Percentiles rank a stretch among this genome's conserved stretches.
Evolutionary conservation across 169 alveolate genomes (phyloP).

Genomic region (Theileria orientalis): DNA sequence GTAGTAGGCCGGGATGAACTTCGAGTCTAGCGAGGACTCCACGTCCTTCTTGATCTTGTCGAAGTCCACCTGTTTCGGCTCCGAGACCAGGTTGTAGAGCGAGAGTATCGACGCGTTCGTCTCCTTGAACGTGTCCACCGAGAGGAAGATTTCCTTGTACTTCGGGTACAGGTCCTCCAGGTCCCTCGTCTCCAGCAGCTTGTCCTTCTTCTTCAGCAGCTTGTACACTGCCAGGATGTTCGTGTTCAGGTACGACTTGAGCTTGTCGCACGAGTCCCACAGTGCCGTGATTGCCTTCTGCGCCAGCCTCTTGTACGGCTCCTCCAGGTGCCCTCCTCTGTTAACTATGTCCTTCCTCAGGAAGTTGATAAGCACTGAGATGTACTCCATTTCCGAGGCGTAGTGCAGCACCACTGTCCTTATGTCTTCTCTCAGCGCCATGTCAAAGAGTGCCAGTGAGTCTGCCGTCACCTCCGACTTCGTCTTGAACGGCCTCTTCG

Average conservation of each 20-base stretch:
- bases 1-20: constrained; percentile 39
- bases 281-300: constrained; percentile 73
- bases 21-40: constrained; percentile 50
- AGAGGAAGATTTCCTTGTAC: constrained; percentile 64
- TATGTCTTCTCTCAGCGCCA: constrained; percentile 64
- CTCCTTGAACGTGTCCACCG: constrained; percentile 50
- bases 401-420: constrained; percentile 65
- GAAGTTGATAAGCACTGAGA: constrained; percentile 51
- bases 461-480: constrained; percentile 33
- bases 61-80: constrained; percentile 35
- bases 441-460: constrained; percentile 60
- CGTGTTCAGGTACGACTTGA: constrained; percentile 72
- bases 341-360: constrained; percentile 52
- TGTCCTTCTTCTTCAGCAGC: constrained; percentile 79
- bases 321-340: constrained; percentile 60
- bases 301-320: constrained; percentile 54
- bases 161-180: constrained; percentile 65
- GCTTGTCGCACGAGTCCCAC: constrained; percentile 79
- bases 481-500: constrained; percentile 23
- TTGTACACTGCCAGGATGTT: constrained; percentile 81
- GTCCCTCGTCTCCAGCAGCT: constrained; percentile 64
- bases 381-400: constrained; percentile 64
- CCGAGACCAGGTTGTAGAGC: constrained; percentile 38
- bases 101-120: constrained; percentile 32
- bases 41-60: constrained; percentile 57